These are phyloP conservation scores for Talaromyces sp. DNA, from an alignment of 2,329 filamentous ascomycete genomes.

Conservation along the genomic window DNA sequence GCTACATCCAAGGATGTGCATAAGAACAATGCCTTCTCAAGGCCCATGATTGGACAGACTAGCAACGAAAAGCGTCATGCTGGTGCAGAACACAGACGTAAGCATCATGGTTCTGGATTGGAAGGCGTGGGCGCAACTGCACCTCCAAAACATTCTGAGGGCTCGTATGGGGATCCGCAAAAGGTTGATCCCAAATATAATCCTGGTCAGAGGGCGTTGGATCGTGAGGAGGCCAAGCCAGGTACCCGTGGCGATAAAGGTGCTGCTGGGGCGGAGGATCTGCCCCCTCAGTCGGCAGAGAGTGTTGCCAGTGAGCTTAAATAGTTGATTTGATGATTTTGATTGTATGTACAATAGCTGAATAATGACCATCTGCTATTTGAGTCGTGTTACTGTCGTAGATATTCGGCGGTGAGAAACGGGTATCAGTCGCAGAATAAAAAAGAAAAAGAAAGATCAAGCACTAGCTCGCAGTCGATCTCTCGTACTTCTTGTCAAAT, in stretches of 20 bases:
- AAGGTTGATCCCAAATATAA: slow-evolving; percentile 24
- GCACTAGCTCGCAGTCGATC: slow-evolving; percentile 16
- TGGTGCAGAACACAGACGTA: slow-evolving; percentile 35
- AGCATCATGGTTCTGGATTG: slow-evolving; percentile 41
- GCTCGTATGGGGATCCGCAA: slow-evolving; percentile 9
- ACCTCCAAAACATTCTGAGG: neutral
- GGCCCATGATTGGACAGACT: slow-evolving; percentile 50
- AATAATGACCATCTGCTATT: neutral
- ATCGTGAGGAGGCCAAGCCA: slow-evolving; percentile 25
- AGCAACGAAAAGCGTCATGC: slow-evolving; percentile 48
- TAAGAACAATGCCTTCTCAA: slow-evolving; percentile 46
- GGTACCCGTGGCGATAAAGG: slow-evolving; percentile 29
- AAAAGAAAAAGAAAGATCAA: neutral
- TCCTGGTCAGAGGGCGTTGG: slow-evolving; percentile 28
- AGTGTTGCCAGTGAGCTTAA: slow-evolving; percentile 14
- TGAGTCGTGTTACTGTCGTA: neutral
- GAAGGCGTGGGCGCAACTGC: slow-evolving; percentile 43
- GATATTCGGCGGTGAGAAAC: neutral
- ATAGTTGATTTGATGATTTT: neutral
- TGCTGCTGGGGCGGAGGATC: slow-evolving; percentile 29
- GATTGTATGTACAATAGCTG: neutral
- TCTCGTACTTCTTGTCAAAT: slow-evolving; percentile 16
- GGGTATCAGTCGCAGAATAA: neutral
- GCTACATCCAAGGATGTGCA: slow-evolving; percentile 54
- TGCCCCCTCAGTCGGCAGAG: slow-evolving; percentile 21